These are phyloP conservation scores for Coemansia pectinata DNA, from an alignment of 192 early-diverging fungal genomes.

Conservation along the genomic window DNA sequence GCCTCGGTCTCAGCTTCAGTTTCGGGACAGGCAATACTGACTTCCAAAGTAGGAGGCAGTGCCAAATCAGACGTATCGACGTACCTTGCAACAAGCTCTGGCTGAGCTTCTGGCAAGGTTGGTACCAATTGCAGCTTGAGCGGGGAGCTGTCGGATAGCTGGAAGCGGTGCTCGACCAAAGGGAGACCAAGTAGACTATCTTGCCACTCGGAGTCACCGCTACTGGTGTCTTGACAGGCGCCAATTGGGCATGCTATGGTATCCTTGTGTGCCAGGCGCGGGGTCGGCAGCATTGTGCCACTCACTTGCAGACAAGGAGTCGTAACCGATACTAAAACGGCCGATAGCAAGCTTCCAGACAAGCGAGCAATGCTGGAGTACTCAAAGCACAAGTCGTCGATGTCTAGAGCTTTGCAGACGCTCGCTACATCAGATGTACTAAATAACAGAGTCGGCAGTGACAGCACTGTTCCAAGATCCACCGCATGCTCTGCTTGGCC, in stretches of 20 bases:
- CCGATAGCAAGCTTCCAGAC: not conserved
- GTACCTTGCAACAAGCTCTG: not conserved
- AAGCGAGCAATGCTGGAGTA: not conserved
- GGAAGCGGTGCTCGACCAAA: slow-evolving; percentile 1
- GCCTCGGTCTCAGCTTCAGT: not conserved
- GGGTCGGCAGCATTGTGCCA: not conserved
- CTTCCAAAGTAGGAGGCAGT: not conserved
- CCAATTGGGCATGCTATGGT: not conserved
- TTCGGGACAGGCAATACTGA: not conserved
- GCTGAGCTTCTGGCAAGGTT: not conserved
- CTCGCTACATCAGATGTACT: slow-evolving; percentile 1
- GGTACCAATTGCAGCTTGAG: not conserved
- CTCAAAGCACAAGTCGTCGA: not conserved
- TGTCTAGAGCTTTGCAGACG: not conserved
- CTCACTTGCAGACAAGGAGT: not conserved
- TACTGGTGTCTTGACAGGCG: not conserved
- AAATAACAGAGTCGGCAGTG: not conserved
- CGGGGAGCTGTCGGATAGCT: not conserved
- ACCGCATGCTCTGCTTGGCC: not conserved
- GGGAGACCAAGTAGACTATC: not conserved
- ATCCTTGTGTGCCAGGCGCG: not conserved
- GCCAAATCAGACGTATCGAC: not conserved
- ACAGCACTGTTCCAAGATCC: not conserved
- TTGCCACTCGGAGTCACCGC: not conserved
- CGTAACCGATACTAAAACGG: not conserved